Percentiles rank a stretch among this genome's conserved stretches.
These are phyloP conservation scores for Waltergamsia citrina DNA, from an alignment of 2,329 filamentous ascomycete genomes.

Conservation along the genomic window DNA sequence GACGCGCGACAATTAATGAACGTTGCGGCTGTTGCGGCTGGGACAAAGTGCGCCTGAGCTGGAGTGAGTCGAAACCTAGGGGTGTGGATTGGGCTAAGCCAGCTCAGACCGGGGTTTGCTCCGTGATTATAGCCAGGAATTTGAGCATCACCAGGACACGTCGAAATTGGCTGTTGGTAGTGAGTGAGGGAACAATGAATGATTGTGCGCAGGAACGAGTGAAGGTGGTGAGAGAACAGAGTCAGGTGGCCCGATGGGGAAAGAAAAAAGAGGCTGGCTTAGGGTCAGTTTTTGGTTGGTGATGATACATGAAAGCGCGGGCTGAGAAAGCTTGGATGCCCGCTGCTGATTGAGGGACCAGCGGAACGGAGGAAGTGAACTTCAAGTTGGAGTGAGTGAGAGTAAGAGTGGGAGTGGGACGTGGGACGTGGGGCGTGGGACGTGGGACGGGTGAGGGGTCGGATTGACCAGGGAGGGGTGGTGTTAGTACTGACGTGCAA, in stretches of 20 bases:
- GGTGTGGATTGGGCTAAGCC: background rate
- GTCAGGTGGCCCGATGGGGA: background rate
- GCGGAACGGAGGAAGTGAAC: background rate
- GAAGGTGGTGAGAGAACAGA: background rate
- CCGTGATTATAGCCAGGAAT: background rate
- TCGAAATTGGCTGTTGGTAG: too few species aligned
- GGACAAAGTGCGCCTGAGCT: constrained; percentile 1
- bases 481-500: too few species aligned
- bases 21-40: constrained; percentile 5
- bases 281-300: constrained; percentile 1
- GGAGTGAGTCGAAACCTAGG: background rate
- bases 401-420: too few species aligned
- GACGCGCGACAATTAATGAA: constrained; percentile 4
- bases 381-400: background rate
- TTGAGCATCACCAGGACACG: background rate
- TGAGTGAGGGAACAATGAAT: background rate
- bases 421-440: too few species aligned
- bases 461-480: too few species aligned
- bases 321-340: background rate
- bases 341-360: constrained; percentile 1
- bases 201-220: background rate
- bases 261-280: constrained; percentile 2
- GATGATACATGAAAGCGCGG: constrained; percentile 1
- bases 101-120: background rate
- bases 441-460: background rate